A percentile compares a stretch with the other conserved stretches of the same genome.
phyloP scores from a whole-genome alignment of 2,329 filamentous ascomycete genomes.

The Alternaria triticina region DNA sequence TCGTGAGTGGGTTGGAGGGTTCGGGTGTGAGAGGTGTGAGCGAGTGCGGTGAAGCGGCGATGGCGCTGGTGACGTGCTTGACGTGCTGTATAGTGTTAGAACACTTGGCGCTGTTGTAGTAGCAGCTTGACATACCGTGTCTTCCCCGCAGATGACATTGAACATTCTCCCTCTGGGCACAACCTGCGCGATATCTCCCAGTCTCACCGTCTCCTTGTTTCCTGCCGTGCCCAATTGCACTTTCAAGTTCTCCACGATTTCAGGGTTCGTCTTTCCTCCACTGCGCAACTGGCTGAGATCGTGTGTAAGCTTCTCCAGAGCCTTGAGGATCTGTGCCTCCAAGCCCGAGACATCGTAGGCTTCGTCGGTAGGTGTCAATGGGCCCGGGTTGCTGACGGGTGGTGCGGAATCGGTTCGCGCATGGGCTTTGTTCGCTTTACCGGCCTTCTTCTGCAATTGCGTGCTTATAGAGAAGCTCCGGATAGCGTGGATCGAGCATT shows the following conservation, averaged over 20 bases:
- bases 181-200: slow-evolving; percentile 71
- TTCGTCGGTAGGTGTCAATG: slow-evolving; percentile 55
- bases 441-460: slow-evolving; percentile 59
- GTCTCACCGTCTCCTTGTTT: slow-evolving; percentile 57
- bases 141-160: slow-evolving; percentile 68
- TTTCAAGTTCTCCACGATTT: slow-evolving; percentile 65
- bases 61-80: slow-evolving; percentile 61
- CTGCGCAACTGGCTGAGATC: slow-evolving; percentile 67
- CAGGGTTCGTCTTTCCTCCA: slow-evolving; percentile 68
- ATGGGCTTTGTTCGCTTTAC: slow-evolving; percentile 55
- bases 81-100: slow-evolving; percentile 53
- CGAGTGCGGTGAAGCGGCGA: slow-evolving; percentile 58
- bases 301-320: slow-evolving; percentile 63
- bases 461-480: slow-evolving; percentile 54
- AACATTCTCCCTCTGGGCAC: slow-evolving; percentile 68
- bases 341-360: slow-evolving; percentile 67
- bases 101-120: not conserved
- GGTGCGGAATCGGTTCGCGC: slow-evolving; percentile 45
- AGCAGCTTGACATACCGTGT: slow-evolving; percentile 57
- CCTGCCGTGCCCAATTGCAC: slow-evolving; percentile 61
- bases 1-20: slow-evolving; percentile 56
- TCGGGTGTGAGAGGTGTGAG: slow-evolving; percentile 60
- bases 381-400: slow-evolving; percentile 28
- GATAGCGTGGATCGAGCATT: slow-evolving; percentile 10
- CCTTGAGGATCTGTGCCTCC: slow-evolving; percentile 61